phyloP scores from a whole-genome alignment of 352 stramenopile genomes.

The Globisporangium nodosum region DNA sequence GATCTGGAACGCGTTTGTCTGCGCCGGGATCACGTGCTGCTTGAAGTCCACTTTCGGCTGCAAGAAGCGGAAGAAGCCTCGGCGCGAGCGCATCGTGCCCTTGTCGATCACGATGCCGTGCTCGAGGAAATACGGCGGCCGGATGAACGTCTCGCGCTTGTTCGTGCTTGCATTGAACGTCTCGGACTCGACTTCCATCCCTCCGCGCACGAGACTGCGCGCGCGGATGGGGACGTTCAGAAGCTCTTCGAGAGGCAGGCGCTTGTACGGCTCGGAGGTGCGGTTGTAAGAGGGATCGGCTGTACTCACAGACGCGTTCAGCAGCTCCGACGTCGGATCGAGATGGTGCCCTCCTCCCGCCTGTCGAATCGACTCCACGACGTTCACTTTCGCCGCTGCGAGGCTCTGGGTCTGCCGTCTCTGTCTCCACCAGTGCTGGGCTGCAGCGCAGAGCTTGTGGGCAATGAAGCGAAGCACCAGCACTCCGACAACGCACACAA shows the following conservation, averaged over 20 bases:
- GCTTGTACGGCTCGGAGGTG: slow-evolving; percentile 26
- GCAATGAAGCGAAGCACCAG: slow-evolving; percentile 17
- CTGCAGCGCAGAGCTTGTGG: not conserved
- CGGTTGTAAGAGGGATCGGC: not conserved
- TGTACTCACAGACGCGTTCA: not conserved
- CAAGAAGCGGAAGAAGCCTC: slow-evolving; percentile 34
- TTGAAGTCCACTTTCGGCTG: slow-evolving; percentile 22
- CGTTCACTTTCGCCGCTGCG: not conserved
- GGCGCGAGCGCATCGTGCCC: slow-evolving; percentile 30
- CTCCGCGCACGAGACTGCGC: slow-evolving; percentile 30
- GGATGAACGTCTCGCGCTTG: slow-evolving; percentile 28
- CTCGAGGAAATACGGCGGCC: slow-evolving; percentile 29
- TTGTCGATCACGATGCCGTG: slow-evolving; percentile 43
- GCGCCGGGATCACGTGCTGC: slow-evolving; percentile 9
- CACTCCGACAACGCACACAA: slow-evolving; percentile 11
- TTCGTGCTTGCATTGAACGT: slow-evolving; percentile 12
- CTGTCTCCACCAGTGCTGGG: not conserved
- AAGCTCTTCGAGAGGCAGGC: slow-evolving; percentile 41
- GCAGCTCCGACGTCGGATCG: not conserved
- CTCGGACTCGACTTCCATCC: slow-evolving; percentile 14
- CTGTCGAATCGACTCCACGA: not conserved
- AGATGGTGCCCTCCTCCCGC: not conserved
- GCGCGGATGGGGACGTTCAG: slow-evolving; percentile 42
- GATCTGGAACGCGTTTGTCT: slow-evolving; percentile 9
- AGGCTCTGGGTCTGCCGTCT: not conserved